Percentiles rank a stretch among this genome's conserved stretches.
These are phyloP conservation scores for Aspergillus nidulans DNA, from an alignment of 495 filamentous ascomycete genomes.

Conservation along the genomic window DNA sequence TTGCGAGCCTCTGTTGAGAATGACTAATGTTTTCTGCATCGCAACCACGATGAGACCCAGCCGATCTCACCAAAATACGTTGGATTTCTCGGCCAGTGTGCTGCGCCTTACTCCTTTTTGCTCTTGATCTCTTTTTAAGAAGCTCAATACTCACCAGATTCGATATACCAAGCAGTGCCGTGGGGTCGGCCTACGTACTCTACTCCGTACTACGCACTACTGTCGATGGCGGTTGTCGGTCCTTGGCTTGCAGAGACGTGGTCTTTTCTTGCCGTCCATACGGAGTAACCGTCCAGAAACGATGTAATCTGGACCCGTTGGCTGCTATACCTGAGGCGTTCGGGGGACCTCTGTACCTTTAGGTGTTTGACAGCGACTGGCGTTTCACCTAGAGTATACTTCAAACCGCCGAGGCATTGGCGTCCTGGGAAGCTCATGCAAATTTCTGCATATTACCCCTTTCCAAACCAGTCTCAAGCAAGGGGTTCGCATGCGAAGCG, in stretches of 20 bases:
- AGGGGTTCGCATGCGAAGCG: neutral
- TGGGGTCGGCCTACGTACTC: neutral
- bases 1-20: neutral
- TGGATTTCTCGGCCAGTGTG: neutral
- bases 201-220: neutral
- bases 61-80: neutral
- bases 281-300: too few species aligned
- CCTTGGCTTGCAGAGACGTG: neutral
- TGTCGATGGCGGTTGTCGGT: neutral
- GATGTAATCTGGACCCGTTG: too few species aligned
- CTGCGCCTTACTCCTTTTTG: neutral
- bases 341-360: neutral
- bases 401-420: neutral
- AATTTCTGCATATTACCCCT: neutral
- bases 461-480: neutral
- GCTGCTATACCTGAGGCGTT: slow-evolving; percentile 3
- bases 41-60: neutral
- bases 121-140: neutral
- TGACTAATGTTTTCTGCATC: neutral
- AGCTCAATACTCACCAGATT: neutral
- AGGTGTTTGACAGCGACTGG: neutral
- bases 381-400: slow-evolving; percentile 5
- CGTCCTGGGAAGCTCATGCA: neutral
- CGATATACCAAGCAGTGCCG: too few species aligned
- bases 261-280: neutral